phyloP scores from a whole-genome alignment of 352 stramenopile genomes.

The Phytophthora pini region DNA sequence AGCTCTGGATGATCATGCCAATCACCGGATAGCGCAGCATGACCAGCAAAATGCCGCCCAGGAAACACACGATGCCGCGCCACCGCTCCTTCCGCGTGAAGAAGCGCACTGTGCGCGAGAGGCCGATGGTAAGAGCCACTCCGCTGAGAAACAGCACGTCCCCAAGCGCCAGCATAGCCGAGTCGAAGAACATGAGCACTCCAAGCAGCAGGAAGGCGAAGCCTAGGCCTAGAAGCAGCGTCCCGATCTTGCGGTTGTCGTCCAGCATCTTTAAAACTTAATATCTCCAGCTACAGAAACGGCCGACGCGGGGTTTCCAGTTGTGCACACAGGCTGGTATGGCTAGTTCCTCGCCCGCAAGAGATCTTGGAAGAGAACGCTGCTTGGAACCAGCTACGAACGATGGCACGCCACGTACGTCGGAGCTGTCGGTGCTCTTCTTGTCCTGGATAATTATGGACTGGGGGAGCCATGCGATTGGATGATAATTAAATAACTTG shows the following conservation, averaged over 20 bases:
- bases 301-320: neutral
- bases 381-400: constrained; percentile 5
- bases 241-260: constrained; percentile 97
- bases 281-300: constrained; percentile 2
- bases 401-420: constrained; percentile 12
- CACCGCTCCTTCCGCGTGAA: constrained; percentile 94
- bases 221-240: constrained; percentile 91
- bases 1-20: constrained; percentile 94
- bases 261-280: constrained; percentile 60
- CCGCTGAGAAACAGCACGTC: constrained; percentile 95
- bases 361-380: neutral
- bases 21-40: constrained; percentile 93
- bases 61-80: constrained; percentile 94
- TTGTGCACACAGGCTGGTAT: neutral
- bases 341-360: neutral
- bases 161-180: constrained; percentile 92
- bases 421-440: constrained; percentile 1
- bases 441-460: constrained; percentile 16
- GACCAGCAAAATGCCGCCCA: constrained; percentile 93
- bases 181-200: constrained; percentile 95
- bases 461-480: constrained; percentile 39
- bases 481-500: constrained; percentile 11
- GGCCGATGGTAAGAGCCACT: constrained; percentile 94
- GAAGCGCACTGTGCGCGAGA: constrained; percentile 93
- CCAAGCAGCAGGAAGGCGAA: constrained; percentile 94